Conservation (phyloP, 2,329 filamentous ascomycete species). For the Trichoderma polysporum region DNA sequence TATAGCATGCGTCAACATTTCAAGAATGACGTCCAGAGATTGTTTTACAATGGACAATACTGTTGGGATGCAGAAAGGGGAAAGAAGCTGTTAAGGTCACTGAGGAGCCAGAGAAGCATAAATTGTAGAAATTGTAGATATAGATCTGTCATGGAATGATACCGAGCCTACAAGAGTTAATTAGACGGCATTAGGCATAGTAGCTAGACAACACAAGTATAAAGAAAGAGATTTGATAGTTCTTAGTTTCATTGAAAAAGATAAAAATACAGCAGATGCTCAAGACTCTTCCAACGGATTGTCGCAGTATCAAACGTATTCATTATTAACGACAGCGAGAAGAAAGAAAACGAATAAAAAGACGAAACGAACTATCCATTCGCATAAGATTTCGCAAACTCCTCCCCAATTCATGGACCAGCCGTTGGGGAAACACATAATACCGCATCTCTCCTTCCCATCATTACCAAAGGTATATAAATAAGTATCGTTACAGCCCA, state of each 20-base stretch:
- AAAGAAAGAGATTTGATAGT: neutral
- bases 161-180: too few relatives aligned
- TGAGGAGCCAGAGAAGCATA: too few relatives aligned
- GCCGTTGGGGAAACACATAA: constrained; percentile 18
- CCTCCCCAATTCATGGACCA: constrained; percentile 21
- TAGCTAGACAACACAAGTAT: neutral
- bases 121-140: too few relatives aligned
- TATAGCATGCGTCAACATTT: neutral
- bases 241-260: constrained; percentile 9
- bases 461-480: constrained; percentile 28
- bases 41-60: neutral
- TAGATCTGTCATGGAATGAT: neutral
- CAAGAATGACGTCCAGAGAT: neutral
- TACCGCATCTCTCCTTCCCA: constrained; percentile 21
- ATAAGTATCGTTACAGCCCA: constrained; percentile 23
- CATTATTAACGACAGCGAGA: constrained; percentile 7
- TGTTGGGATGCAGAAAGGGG: too few relatives aligned
- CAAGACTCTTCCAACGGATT: constrained; percentile 4
- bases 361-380: constrained; percentile 26
- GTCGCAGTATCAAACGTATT: constrained; percentile 18
- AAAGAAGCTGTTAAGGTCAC: too few relatives aligned
- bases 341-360: neutral
- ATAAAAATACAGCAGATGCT: neutral
- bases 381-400: constrained; percentile 18
- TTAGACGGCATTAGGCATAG: neutral